Conservation (phyloP, 2,329 filamentous ascomycete species). For the Stagonosporopsis chrysanthemi region DNA sequence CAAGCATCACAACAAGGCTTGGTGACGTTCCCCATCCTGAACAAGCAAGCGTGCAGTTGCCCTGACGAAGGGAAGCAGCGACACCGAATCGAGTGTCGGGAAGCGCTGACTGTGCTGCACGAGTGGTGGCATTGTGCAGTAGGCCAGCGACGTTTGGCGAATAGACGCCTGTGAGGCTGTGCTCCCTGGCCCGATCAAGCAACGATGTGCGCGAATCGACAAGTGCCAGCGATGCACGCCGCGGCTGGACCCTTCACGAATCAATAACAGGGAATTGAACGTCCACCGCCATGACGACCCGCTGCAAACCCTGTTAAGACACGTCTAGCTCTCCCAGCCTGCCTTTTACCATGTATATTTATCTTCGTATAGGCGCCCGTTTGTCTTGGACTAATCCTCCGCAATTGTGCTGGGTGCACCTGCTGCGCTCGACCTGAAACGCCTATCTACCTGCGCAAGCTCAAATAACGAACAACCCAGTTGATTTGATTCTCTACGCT, state of each 20-base stretch:
- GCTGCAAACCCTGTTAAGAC: conserved; percentile 12
- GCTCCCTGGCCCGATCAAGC: conserved; percentile 16
- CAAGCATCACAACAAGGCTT: conserved; percentile 39
- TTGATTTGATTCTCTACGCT: background rate
- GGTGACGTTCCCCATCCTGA: conserved; percentile 32
- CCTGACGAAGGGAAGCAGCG: conserved; percentile 1
- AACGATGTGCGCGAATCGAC: conserved; percentile 14
- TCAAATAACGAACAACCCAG: background rate
- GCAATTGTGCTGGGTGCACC: conserved; percentile 20
- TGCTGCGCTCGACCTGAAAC: conserved; percentile 27
- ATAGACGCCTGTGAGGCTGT: conserved; percentile 17
- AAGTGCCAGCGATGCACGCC: conserved; percentile 14
- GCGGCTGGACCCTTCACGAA: conserved; percentile 13
- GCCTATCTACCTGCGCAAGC: conserved; percentile 1
- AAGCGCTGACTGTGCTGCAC: conserved; percentile 10
- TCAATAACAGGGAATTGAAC: conserved; percentile 33
- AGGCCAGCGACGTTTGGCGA: conserved; percentile 10
- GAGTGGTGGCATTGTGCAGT: conserved; percentile 9
- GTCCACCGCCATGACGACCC: conserved; percentile 29
- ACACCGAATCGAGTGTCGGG: conserved; percentile 7
- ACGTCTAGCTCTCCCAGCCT: conserved; percentile 11
- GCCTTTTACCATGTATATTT: conserved; percentile 11
- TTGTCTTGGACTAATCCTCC: conserved; percentile 5
- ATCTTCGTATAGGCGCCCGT: conserved; percentile 4
- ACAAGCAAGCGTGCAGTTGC: conserved; percentile 8